phyloP scores from a whole-genome alignment of 139 green algal species.

The Pseudopediastrum boryanum region DNA sequence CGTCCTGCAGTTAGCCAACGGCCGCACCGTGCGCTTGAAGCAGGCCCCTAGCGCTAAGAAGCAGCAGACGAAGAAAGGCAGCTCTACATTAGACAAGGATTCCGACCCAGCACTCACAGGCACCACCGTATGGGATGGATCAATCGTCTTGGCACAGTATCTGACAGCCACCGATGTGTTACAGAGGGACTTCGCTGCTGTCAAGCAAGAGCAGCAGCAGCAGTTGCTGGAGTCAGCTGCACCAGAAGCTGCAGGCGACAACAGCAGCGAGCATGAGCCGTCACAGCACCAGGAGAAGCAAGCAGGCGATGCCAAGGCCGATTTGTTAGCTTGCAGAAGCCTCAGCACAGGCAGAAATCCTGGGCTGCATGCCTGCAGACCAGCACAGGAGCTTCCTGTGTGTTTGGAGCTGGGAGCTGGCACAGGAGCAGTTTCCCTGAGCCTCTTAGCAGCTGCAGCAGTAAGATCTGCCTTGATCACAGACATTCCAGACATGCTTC shows the following conservation, averaged over 20 bases:
- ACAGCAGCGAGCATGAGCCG: background rate
- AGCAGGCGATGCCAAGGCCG: background rate
- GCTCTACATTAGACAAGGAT: conserved; percentile 35
- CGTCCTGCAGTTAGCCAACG: conserved; percentile 36
- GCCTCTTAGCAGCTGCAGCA: conserved; percentile 13
- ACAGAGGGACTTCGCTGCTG: background rate
- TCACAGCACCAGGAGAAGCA: background rate
- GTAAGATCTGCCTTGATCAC: conserved; percentile 11
- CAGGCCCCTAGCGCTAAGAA: conserved; percentile 44
- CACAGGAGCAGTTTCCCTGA: conserved; percentile 37
- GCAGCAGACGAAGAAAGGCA: background rate
- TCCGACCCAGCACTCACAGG: conserved; percentile 54
- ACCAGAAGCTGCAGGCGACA: background rate
- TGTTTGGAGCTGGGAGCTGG: conserved; percentile 34
- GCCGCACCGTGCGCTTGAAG: conserved; percentile 18
- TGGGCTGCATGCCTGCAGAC: background rate
- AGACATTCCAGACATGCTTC: conserved; percentile 29
- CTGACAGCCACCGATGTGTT: conserved; percentile 11
- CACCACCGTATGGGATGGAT: conserved; percentile 47
- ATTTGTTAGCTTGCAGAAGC: conserved; percentile 14
- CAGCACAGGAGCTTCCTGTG: background rate
- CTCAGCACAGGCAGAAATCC: conserved; percentile 12
- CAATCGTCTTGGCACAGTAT: conserved; percentile 49
- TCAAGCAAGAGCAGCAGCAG: background rate
- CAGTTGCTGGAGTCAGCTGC: background rate